Conservation (phyloP, 257 asterid species). For the Penstemon barbatus region DNA sequence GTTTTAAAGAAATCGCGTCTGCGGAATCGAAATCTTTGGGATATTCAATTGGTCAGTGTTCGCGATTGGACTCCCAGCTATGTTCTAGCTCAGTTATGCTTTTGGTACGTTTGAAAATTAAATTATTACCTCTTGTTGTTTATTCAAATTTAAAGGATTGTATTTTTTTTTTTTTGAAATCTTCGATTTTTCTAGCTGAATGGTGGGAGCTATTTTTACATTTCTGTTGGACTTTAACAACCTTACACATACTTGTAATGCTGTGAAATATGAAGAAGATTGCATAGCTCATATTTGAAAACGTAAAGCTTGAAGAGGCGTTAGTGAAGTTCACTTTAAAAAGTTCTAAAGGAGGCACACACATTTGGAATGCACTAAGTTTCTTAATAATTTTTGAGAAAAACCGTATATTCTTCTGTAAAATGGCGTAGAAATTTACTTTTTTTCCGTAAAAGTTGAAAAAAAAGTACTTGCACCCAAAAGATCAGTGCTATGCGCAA, state of each 20-base stretch:
- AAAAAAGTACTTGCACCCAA: not conserved
- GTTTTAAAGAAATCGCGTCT: constrained; percentile 17
- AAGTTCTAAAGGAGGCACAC: too few species aligned
- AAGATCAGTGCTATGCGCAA: not conserved
- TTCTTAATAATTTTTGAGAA: too few species aligned
- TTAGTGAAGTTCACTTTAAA: not conserved
- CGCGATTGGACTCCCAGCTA: constrained; percentile 24
- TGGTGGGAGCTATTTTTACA: too few species aligned
- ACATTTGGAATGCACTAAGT: too few species aligned
- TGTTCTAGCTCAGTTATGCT: constrained; percentile 29
- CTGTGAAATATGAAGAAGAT: not conserved
- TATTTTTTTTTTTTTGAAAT: not conserved
- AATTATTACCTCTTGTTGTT: not conserved
- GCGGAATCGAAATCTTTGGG: constrained; percentile 27
- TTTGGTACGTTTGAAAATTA: constrained; percentile 29
- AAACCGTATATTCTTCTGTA: too few species aligned
- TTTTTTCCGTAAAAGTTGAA: not conserved
- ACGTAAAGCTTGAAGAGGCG: not conserved
- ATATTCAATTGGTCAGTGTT: constrained; percentile 25
- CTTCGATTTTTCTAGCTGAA: constrained; percentile 6
- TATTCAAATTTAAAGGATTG: not conserved
- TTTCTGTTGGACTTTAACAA: constrained; percentile 1
- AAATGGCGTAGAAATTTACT: too few species aligned
- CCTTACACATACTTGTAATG: not conserved
- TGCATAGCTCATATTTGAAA: not conserved